These are phyloP conservation scores for Rhododendron williamsianum DNA, from an alignment of 148 eudicot species.

Conservation along the genomic window DNA sequence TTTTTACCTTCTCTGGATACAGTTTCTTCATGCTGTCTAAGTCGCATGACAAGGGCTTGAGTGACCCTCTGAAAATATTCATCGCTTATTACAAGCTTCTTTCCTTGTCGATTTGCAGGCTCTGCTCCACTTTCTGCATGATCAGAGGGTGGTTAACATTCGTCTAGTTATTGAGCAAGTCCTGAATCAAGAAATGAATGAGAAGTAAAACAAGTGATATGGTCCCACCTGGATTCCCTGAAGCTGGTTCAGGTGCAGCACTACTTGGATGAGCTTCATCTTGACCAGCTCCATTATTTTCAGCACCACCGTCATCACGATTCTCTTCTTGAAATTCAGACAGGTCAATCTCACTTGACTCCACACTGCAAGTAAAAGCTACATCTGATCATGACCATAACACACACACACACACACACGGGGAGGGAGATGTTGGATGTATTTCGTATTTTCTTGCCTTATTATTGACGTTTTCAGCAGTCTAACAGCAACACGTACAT, in stretches of 20 bases:
- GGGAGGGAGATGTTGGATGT: background rate
- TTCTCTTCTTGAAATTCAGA: conserved; percentile 80
- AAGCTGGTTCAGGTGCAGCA: conserved; percentile 36
- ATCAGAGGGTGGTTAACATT: background rate
- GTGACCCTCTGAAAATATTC: conserved; percentile 91
- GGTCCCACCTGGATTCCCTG: conserved; percentile 42
- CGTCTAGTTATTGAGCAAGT: background rate
- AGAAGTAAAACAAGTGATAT: background rate
- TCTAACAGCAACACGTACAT: conserved; percentile 76
- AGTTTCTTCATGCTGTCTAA: conserved; percentile 82
- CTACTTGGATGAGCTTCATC: conserved; percentile 33
- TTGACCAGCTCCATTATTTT: conserved; percentile 30
- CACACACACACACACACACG: background rate
- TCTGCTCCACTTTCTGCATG: conserved; percentile 49
- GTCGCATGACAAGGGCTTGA: conserved; percentile 79
- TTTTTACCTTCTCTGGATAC: conserved; percentile 56
- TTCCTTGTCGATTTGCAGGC: conserved; percentile 39
- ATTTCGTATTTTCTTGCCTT: conserved; percentile 39
- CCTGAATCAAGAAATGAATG: background rate
- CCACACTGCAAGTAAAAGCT: conserved; percentile 65
- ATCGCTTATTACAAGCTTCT: conserved; percentile 74
- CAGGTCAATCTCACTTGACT: conserved; percentile 86
- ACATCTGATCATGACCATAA: background rate
- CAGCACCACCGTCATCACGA: conserved; percentile 35
- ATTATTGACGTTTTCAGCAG: conserved; percentile 88